These are phyloP conservation scores for Zancudomyces culisetae DNA, from an alignment of 371 early-diverging fungal species.

Conservation along the genomic window DNA sequence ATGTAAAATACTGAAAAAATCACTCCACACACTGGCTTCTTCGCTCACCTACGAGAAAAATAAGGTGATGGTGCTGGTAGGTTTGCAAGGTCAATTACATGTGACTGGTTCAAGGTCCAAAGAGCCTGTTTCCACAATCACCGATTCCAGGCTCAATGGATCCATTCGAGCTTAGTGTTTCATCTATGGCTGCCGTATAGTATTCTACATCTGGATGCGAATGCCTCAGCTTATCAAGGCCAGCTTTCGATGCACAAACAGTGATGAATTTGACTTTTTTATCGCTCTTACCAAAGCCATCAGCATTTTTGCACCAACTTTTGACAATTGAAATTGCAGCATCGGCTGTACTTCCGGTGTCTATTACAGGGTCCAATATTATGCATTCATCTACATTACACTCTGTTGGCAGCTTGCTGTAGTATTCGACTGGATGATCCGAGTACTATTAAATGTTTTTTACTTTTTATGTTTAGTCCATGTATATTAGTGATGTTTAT, in stretches of 20 bases:
- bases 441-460: constrained; percentile 18
- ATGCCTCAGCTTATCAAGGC: constrained; percentile 33
- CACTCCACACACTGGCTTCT: too few relatives aligned
- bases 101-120: background rate
- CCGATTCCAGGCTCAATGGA: constrained; percentile 56
- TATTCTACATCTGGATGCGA: constrained; percentile 60
- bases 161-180: constrained; percentile 37
- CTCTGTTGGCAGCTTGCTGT: constrained; percentile 61
- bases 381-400: constrained; percentile 48
- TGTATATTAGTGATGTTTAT: too few relatives aligned
- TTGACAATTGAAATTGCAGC: constrained; percentile 59
- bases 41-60: too few relatives aligned
- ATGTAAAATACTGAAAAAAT: too few relatives aligned
- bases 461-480: background rate
- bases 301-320: constrained; percentile 72
- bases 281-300: constrained; percentile 15
- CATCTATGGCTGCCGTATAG: constrained; percentile 49
- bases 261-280: background rate
- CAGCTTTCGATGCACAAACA: constrained; percentile 16
- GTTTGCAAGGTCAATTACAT: too few relatives aligned
- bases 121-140: constrained; percentile 55
- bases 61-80: too few relatives aligned
- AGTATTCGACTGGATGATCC: constrained; percentile 78
- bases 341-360: constrained; percentile 68
- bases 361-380: constrained; percentile 69